A percentile compares a stretch with the other conserved stretches of the same genome.
phyloP scores from a whole-genome alignment of 2,329 filamentous ascomycete species.

The Aspergillus jensenii region DNA sequence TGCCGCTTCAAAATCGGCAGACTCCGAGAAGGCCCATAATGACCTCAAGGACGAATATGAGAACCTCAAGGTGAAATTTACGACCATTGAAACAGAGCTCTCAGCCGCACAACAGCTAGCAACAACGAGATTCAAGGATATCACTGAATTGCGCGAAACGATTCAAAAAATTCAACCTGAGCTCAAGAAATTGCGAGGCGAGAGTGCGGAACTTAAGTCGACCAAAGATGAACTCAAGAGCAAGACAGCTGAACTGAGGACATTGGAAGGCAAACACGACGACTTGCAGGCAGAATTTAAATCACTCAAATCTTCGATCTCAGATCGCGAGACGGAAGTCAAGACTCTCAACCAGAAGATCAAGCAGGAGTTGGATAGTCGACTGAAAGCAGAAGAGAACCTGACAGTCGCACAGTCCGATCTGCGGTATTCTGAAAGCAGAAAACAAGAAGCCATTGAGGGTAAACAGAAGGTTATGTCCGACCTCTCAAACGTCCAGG shows the following conservation, averaged over 20 bases:
- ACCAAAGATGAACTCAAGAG: constrained; percentile 72
- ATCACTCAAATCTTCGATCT: constrained; percentile 66
- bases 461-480: constrained; percentile 68
- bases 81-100: constrained; percentile 75
- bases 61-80: constrained; percentile 68
- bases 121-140: constrained; percentile 81
- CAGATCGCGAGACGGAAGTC: constrained; percentile 76
- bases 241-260: constrained; percentile 64
- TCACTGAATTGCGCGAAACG: constrained; percentile 75
- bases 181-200: constrained; percentile 72
- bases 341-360: constrained; percentile 76
- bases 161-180: constrained; percentile 86
- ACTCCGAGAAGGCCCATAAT: constrained; percentile 51
- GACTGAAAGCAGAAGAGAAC: constrained; percentile 75
- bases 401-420: constrained; percentile 73
- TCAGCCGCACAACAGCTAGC: constrained; percentile 83
- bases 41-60: constrained; percentile 66
- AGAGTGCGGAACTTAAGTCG: constrained; percentile 71
- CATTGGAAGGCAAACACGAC: constrained; percentile 78
- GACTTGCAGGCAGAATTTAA: constrained; percentile 75
- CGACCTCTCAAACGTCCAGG: constrained; percentile 70
- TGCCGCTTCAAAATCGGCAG: constrained; percentile 46
- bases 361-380: constrained; percentile 68
- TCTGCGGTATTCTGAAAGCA: constrained; percentile 72
- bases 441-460: constrained; percentile 75